phyloP scores from a whole-genome alignment of 2,329 filamentous ascomycete genomes.

The Zymoseptoria tritici region DNA sequence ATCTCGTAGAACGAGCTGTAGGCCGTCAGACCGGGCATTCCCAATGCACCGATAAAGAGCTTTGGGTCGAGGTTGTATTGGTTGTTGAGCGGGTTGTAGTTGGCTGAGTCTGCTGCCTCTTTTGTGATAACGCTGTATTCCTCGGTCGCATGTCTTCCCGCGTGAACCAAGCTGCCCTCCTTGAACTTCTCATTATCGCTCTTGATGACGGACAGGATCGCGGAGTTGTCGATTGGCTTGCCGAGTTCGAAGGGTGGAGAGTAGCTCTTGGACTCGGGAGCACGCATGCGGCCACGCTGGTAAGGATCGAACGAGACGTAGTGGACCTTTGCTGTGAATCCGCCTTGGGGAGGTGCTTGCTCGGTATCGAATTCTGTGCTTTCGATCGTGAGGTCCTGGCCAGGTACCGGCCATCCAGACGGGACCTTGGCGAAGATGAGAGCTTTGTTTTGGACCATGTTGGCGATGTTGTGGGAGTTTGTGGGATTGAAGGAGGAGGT shows the following conservation, averaged over 20 bases:
- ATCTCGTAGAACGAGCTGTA: slow-evolving; percentile 70
- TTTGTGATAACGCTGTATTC: slow-evolving; percentile 59
- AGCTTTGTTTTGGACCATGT: slow-evolving; percentile 61
- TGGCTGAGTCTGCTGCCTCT: slow-evolving; percentile 31
- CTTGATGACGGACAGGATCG: slow-evolving; percentile 63
- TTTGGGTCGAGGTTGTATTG: slow-evolving; percentile 58
- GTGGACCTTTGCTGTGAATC: slow-evolving; percentile 61
- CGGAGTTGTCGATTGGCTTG: slow-evolving; percentile 57
- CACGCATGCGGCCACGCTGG: slow-evolving; percentile 71
- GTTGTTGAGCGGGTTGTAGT: slow-evolving; percentile 55
- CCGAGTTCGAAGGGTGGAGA: slow-evolving; percentile 55
- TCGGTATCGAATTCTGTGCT: slow-evolving; percentile 60
- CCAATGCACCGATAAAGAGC: slow-evolving; percentile 66
- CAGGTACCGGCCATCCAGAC: slow-evolving; percentile 57
- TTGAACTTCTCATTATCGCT: slow-evolving; percentile 57
- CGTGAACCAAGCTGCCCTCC: slow-evolving; percentile 59
- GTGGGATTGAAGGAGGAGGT: neutral
- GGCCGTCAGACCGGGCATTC: slow-evolving; percentile 71
- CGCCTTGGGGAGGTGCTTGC: slow-evolving; percentile 53
- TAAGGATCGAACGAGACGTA: slow-evolving; percentile 80
- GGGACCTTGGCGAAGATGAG: slow-evolving; percentile 67
- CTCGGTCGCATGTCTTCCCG: slow-evolving; percentile 26
- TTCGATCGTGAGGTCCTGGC: slow-evolving; percentile 64
- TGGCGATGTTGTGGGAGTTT: neutral
- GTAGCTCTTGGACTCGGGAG: slow-evolving; percentile 58